Percentiles rank a stretch among this genome's conserved stretches.
Conservation (phyloP, 129 eudicot genomes). For the Pittosporum tobira region DNA sequence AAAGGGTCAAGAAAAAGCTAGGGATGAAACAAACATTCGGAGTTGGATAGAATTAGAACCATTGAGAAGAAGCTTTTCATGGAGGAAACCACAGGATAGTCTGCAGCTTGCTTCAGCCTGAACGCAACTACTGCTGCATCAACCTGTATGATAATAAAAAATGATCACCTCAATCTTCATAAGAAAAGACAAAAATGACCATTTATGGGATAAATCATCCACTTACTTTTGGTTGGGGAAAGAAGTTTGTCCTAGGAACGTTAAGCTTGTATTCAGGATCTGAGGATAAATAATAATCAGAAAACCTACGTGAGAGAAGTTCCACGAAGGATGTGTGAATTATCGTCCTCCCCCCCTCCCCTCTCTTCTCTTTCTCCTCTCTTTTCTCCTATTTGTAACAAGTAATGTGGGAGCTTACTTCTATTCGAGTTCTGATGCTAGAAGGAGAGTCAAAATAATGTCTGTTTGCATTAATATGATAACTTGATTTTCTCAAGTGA, state of each 20-base stretch:
- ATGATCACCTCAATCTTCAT: background rate
- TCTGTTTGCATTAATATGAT: background rate
- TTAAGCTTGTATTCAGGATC: conserved; percentile 85
- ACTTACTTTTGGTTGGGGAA: conserved; percentile 96
- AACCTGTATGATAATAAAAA: conserved; percentile 41
- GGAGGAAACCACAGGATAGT: conserved; percentile 81
- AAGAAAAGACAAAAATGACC: no score
- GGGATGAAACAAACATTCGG: background rate
- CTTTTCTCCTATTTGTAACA: no score
- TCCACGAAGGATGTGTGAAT: background rate
- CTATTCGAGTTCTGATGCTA: no score
- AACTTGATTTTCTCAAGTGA: background rate
- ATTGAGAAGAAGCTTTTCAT: conserved; percentile 82
- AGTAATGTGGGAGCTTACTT: no score
- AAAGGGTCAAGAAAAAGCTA: background rate
- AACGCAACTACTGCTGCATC: conserved; percentile 91
- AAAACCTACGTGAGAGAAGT: background rate
- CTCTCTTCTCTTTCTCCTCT: no score
- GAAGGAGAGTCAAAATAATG: background rate
- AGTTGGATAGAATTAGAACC: conserved; percentile 33
- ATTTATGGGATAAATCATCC: background rate
- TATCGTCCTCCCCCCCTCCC: no score
- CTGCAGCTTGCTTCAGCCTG: conserved; percentile 48
- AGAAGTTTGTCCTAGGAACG: conserved; percentile 79
- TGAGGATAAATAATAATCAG: conserved; percentile 26